Evolutionary conservation across 805 yeast genomes (phyloP).

Genomic region (Lachancea sp.): DNA sequence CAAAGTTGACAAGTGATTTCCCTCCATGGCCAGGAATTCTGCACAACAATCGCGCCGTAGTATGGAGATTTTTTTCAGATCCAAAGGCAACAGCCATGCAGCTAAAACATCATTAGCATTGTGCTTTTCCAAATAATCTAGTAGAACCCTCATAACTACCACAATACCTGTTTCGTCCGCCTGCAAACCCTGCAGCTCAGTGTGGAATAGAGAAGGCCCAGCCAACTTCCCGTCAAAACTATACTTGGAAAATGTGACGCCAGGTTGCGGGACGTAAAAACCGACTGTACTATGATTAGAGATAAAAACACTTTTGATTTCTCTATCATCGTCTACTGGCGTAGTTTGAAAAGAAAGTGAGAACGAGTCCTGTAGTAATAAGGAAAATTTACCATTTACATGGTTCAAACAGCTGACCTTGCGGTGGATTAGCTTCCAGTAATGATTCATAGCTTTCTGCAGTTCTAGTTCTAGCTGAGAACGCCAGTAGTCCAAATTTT

Average conservation of each 20-base stretch:
- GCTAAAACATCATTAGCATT: conserved; percentile 5
- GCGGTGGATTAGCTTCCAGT: not conserved
- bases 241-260: conserved; percentile 2
- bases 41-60: conserved; percentile 14
- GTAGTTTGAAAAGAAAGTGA: not conserved
- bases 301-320: not conserved
- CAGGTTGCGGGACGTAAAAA: conserved; percentile 7
- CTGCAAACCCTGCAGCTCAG: conserved; percentile 1
- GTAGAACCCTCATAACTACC: not conserved
- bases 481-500: conserved; percentile 6
- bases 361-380: not conserved
- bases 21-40: conserved; percentile 6
- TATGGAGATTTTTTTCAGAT: conserved; percentile 12
- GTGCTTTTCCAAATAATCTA: not conserved
- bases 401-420: not conserved
- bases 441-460: conserved; percentile 7
- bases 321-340: not conserved
- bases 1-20: conserved; percentile 3
- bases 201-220: conserved; percentile 3
- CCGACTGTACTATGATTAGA: conserved; percentile 8
- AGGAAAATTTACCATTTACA: not conserved
- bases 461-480: conserved; percentile 7
- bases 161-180: conserved; percentile 2
- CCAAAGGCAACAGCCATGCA: conserved; percentile 15
- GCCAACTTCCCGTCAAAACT: not conserved